Percentiles rank a stretch among this genome's conserved stretches.
phyloP scores from a whole-genome alignment of 164 flowering plant species.

The Platanus orientalis region DNA sequence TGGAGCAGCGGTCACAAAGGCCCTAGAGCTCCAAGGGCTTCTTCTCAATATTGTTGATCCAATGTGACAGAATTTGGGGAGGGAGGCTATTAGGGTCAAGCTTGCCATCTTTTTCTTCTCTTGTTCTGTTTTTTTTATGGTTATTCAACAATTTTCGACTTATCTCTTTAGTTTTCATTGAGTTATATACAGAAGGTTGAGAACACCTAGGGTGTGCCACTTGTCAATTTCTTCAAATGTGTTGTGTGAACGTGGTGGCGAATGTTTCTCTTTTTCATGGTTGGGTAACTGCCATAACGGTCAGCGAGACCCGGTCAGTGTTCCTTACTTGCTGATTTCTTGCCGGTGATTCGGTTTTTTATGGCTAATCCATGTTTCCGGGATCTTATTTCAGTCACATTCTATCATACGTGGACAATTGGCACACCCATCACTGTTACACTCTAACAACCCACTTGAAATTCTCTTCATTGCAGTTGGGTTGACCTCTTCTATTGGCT shows the following conservation, averaged over 20 bases:
- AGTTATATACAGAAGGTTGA: neutral
- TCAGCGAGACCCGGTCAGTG: neutral
- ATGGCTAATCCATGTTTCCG: no score
- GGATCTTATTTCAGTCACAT: no score
- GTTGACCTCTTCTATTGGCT: no score
- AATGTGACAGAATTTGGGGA: constrained; percentile 5
- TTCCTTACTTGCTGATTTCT: neutral
- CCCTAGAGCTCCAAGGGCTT: constrained; percentile 9
- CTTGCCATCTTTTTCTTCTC: constrained; percentile 18
- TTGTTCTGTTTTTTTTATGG: neutral
- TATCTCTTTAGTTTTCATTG: neutral
- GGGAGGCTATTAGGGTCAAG: constrained; percentile 6
- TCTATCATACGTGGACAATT: no score
- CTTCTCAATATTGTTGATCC: constrained; percentile 6
- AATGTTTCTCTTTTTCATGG: neutral
- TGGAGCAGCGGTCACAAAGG: constrained; percentile 15
- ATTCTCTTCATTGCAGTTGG: no score
- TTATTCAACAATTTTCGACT: neutral
- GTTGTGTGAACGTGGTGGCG: neutral
- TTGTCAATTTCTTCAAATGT: neutral
- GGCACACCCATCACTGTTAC: no score
- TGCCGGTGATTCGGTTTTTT: neutral
- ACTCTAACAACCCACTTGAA: no score
- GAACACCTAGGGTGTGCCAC: neutral
- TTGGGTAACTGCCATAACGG: neutral